These are phyloP conservation scores for Exserohilum rostratum DNA, from an alignment of 2,329 filamentous ascomycete genomes.

Conservation along the genomic window DNA sequence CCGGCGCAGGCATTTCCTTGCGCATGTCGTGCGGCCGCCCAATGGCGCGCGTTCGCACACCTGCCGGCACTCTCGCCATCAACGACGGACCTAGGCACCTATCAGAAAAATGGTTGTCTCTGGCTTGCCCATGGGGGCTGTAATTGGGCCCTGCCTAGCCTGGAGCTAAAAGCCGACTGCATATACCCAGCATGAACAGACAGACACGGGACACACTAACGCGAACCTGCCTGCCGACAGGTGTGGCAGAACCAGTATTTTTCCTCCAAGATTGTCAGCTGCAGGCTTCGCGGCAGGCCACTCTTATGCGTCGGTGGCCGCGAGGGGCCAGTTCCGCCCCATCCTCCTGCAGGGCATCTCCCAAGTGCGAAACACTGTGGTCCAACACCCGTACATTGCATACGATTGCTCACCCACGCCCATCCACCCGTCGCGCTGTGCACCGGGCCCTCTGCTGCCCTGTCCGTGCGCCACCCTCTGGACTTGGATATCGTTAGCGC, in stretches of 20 bases:
- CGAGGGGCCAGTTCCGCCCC: constrained; percentile 11
- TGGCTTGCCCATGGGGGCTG: constrained; percentile 23
- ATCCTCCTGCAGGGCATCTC: constrained; percentile 15
- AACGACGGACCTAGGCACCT: constrained; percentile 25
- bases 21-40: constrained; percentile 20
- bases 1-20: constrained; percentile 24
- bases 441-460: no score
- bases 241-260: constrained; percentile 18
- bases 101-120: constrained; percentile 35
- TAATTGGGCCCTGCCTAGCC: constrained; percentile 30
- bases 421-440: no score
- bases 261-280: constrained; percentile 16
- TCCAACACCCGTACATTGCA: constrained; percentile 14
- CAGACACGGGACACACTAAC: constrained; percentile 48
- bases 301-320: constrained; percentile 1
- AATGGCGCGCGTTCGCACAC: constrained; percentile 24
- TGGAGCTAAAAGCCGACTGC: constrained; percentile 31
- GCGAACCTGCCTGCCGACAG: constrained; percentile 17
- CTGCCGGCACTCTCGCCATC: constrained; percentile 25
- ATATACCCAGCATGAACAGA: constrained; percentile 46
- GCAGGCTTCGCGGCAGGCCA: constrained; percentile 12
- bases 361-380: constrained; percentile 20
- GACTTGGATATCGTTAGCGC: constrained; percentile 31
- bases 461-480: constrained; percentile 25
- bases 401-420: constrained; percentile 15